A percentile compares a stretch with the other conserved stretches of the same genome.
Conservation (phyloP, 441 rosid species). For the Aquilaria agallochum region DNA sequence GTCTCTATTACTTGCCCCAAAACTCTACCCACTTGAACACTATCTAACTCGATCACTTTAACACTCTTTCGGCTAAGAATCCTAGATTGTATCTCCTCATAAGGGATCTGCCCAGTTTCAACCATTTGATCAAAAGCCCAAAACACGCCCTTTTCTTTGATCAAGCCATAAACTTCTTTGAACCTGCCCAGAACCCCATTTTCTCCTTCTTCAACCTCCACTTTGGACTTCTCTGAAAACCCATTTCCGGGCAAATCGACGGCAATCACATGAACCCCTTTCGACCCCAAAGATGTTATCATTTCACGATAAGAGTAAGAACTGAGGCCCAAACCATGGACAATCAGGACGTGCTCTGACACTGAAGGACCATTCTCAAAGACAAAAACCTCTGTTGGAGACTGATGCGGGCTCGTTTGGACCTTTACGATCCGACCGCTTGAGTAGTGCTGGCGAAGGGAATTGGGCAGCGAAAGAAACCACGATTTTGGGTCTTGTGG, state of each 20-base stretch:
- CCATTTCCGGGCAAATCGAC: conserved; percentile 94
- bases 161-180: conserved; percentile 59
- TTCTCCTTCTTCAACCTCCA: conserved; percentile 55
- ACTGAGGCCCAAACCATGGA: conserved; percentile 87
- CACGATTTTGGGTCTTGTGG: conserved; percentile 64
- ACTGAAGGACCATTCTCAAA: conserved; percentile 36
- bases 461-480: conserved; percentile 60
- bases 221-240: conserved; percentile 73
- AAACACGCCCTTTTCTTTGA: conserved; percentile 80
- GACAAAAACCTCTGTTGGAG: conserved; percentile 63
- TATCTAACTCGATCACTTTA: conserved; percentile 54
- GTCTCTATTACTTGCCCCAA: conserved; percentile 70
- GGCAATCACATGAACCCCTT: conserved; percentile 58
- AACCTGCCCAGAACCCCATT: conserved; percentile 56
- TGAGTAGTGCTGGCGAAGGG: conserved; percentile 78
- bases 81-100: conserved; percentile 48
- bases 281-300: conserved; percentile 46
- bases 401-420: conserved; percentile 37
- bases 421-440: conserved; percentile 70
- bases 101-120: conserved; percentile 91
- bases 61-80: conserved; percentile 37
- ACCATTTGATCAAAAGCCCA: conserved; percentile 95
- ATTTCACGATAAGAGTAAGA: conserved; percentile 64
- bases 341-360: conserved; percentile 53
- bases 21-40: conserved; percentile 69